Base-by-base conservation (phyloP, 768 basidiomycete species). In the Boletus vinaceobasis region DNA sequence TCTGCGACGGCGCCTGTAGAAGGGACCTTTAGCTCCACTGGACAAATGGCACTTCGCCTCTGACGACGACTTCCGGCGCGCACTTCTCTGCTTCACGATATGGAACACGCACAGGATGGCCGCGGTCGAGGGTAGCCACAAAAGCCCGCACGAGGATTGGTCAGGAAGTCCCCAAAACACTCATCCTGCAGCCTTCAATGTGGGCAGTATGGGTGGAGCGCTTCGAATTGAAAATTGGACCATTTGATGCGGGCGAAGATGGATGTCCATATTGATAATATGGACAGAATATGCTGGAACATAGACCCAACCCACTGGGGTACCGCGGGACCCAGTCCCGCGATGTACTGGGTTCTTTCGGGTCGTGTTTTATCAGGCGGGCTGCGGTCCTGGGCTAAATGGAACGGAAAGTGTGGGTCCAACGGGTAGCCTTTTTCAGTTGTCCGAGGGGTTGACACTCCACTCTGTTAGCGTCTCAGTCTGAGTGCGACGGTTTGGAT, bases 221-320 rank as follows among this genome's bases (percentile, higher is more conserved):
- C 63, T 68, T 68, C 67, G 63, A 69, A 67, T 70, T 70, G 65
- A 44, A 60, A 67, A 63, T 64, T 60, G 37, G 39, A 43, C 19
- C 46, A 58, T 59, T 64, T 64, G 66, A 65, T 64, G 69, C 52
- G 33, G 48, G 57, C 48, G 23, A 53, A 48, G 32, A 53, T 26
- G 39, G 51, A 15, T 33, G 44, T 56, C 54, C 55, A 57, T 60
- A 58, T 60, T 54, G 59, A 56, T 47, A 56, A 57, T 53, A 50
- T 51, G 50, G 50, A 44, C 29, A 21, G 45, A 35, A 54, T 58
- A 52, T 35, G 46, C 31, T 52, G 48, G 40, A 50, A 49, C 43
- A 31, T 43, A 19, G 53, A 23, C 49, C 37, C 13, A 58, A 60
- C 60, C 66, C 66, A 66, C 65, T 51, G 52, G 26, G 8, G 29